Conservation (phyloP, 2,329 filamentous ascomycete genomes). For the Colletotrichum somersetense region DNA sequence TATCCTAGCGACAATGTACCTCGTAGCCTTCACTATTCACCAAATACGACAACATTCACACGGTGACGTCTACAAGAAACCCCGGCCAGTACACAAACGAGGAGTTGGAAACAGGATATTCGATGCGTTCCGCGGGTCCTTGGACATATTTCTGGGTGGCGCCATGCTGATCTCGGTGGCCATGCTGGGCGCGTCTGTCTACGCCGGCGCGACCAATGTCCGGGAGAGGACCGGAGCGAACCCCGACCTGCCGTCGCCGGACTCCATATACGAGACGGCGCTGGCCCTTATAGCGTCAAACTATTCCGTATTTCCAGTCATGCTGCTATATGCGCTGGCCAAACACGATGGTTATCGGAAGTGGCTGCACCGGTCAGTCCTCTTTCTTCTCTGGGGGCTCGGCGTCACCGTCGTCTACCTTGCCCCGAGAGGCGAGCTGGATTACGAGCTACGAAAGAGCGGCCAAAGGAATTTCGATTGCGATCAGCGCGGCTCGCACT, state of each 20-base stretch:
- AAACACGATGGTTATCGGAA: conserved; percentile 39
- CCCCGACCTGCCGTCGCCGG: conserved; percentile 30
- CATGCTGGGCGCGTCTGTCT: conserved; percentile 38
- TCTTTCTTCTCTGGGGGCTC: conserved; percentile 33
- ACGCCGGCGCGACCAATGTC: conserved; percentile 10
- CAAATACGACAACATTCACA: conserved; percentile 15
- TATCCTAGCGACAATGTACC: conserved; percentile 36
- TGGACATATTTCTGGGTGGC: conserved; percentile 37
- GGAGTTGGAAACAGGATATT: conserved; percentile 14
- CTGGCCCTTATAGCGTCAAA: conserved; percentile 34
- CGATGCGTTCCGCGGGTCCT: conserved; percentile 39
- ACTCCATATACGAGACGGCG: conserved; percentile 25
- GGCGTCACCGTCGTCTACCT: conserved; percentile 33
- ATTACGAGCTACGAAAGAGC: conserved; percentile 30
- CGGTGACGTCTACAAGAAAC: conserved; percentile 17
- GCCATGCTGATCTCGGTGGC: conserved; percentile 39
- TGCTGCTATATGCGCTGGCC: conserved; percentile 36
- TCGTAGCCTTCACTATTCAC: conserved; percentile 33
- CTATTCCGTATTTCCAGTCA: conserved; percentile 39
- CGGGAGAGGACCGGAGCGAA: conserved; percentile 18
- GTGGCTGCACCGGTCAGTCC: conserved; percentile 37
- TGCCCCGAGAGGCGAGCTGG: conserved; percentile 29
- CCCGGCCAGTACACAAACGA: conserved; percentile 11
- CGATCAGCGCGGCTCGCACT: conserved; percentile 37
- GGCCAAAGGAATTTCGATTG: conserved; percentile 35